phyloP scores from a whole-genome alignment of 768 basidiomycete genomes.

The Mrakia gelida region DNA sequence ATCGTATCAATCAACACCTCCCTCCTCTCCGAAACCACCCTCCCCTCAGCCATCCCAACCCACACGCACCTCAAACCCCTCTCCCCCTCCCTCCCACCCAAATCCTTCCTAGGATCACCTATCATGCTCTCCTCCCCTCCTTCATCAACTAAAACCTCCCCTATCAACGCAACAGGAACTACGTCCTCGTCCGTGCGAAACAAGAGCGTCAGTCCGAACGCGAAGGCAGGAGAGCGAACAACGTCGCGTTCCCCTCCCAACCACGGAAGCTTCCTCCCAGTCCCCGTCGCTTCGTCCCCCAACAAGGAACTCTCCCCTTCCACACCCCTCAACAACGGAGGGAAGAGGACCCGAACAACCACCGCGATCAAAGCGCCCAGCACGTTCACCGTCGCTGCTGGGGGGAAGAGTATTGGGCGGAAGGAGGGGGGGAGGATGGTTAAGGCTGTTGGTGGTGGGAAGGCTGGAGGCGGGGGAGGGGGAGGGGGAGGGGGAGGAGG shows the following conservation, averaged over 20 bases:
- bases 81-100: neutral
- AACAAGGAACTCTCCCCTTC: neutral
- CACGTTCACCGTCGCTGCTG: neutral
- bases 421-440: slow-evolving; percentile 1
- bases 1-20: neutral
- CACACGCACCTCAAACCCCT: slow-evolving; percentile 5
- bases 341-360: neutral
- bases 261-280: neutral
- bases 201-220: neutral
- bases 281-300: neutral
- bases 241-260: neutral
- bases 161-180: neutral
- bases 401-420: slow-evolving; percentile 9
- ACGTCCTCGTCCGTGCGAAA: neutral
- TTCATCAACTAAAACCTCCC: neutral
- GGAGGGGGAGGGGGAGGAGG: neutral
- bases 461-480: neutral
- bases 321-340: neutral
- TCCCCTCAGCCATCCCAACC: neutral
- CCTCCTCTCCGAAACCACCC: neutral
- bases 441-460: neutral
- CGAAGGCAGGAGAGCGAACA: neutral
- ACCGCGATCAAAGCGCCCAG: neutral
- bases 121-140: slow-evolving; percentile 4
- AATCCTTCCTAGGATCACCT: slow-evolving; percentile 2